Conservation (phyloP, 2,329 filamentous ascomycete genomes). For the Pleomassaria siparia region DNA sequence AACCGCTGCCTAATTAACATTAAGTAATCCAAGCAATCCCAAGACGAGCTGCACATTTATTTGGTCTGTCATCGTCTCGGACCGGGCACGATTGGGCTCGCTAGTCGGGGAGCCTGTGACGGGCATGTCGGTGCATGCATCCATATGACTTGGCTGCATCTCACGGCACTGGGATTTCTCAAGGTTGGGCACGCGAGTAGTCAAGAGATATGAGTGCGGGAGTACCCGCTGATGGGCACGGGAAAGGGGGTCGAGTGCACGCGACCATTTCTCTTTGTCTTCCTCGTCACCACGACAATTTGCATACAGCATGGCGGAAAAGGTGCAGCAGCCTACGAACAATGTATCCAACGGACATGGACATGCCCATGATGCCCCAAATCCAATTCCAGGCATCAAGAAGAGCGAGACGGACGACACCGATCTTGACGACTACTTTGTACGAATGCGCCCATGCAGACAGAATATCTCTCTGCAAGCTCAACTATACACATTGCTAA, state of each 20-base stretch:
- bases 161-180: neutral
- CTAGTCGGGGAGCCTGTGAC: neutral
- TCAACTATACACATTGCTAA: neutral
- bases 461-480: neutral
- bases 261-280: neutral
- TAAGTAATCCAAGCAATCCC: neutral
- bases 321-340: conserved; percentile 7
- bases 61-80: neutral
- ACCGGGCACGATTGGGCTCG: conserved; percentile 1
- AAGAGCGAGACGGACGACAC: conserved; percentile 25
- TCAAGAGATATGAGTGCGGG: neutral
- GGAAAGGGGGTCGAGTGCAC: neutral
- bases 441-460: conserved; percentile 25
- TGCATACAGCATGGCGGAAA: conserved; percentile 11
- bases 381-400: conserved; percentile 15
- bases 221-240: neutral
- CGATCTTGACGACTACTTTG: conserved; percentile 62
- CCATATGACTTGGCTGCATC: neutral
- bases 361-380: conserved; percentile 5
- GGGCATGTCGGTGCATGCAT: neutral
- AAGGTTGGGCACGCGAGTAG: neutral
- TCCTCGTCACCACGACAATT: neutral
- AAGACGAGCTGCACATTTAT: neutral
- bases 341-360: conserved; percentile 15
- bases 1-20: neutral